phyloP scores from a whole-genome alignment of 805 yeast genomes.

The Candida morakotiae region DNA sequence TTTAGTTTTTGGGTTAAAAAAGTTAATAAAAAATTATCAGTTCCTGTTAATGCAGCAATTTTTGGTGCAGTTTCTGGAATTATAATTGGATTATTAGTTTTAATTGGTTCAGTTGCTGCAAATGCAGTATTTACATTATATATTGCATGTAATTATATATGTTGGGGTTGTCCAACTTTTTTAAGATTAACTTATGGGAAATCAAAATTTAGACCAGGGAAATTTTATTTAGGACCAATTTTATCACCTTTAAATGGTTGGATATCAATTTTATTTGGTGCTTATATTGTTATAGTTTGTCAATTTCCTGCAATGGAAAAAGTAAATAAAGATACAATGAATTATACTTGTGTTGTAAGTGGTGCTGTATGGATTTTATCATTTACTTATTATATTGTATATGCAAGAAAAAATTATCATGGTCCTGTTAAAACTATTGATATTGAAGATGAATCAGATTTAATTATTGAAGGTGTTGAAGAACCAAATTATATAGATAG shows the following conservation, averaged over 20 bases:
- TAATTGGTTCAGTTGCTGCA: constrained; percentile 46
- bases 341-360: constrained; percentile 30
- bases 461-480: constrained; percentile 2
- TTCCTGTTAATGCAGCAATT: constrained; percentile 25
- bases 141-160: constrained; percentile 58
- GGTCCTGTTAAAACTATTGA: constrained; percentile 28
- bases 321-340: constrained; percentile 34
- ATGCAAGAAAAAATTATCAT: constrained; percentile 24
- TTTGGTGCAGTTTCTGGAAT: constrained; percentile 33
- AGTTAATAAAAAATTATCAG: constrained; percentile 20
- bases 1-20: constrained; percentile 20
- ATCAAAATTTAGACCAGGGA: constrained; percentile 58
- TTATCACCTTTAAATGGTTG: constrained; percentile 42
- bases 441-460: constrained; percentile 6
- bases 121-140: constrained; percentile 44
- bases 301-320: constrained; percentile 48
- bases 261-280: constrained; percentile 32
- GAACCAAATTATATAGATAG: constrained; percentile 2
- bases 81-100: constrained; percentile 47
- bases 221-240: constrained; percentile 52
- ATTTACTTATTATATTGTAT: constrained; percentile 19
- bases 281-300: constrained; percentile 23
- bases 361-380: constrained; percentile 28
- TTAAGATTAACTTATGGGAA: constrained; percentile 48
- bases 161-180: constrained; percentile 58